Conservation (phyloP, 345 rosid genomes). For the Sisymbrium irio region DNA sequence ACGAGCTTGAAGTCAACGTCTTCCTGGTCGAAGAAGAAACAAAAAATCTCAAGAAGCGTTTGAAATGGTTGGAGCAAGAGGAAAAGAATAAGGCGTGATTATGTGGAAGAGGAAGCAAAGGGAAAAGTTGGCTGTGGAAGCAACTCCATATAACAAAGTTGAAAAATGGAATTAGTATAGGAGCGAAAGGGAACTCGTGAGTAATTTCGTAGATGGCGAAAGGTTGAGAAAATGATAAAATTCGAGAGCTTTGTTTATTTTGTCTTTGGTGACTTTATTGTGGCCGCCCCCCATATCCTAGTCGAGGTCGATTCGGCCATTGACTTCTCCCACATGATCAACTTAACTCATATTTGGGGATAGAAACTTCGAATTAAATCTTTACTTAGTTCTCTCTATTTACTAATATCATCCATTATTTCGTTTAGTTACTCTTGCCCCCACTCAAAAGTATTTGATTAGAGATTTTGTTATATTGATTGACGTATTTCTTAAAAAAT, state of each 20-base stretch:
- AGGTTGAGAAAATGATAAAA: constrained; percentile 7
- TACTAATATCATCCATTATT: neutral
- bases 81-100: no score
- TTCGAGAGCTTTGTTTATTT: neutral
- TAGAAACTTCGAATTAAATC: neutral
- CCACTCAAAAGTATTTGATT: neutral
- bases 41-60: neutral
- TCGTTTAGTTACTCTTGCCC: neutral
- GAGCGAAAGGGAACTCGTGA: constrained; percentile 16
- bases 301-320: neutral
- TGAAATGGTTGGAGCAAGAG: no score
- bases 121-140: neutral
- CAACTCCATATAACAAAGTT: constrained; percentile 3
- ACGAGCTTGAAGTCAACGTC: constrained; percentile 15
- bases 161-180: constrained; percentile 12
- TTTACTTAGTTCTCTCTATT: neutral
- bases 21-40: no score
- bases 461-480: no score
- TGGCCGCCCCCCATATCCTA: neutral
- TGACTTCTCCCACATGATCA: constrained; percentile 14
- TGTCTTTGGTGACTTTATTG: neutral
- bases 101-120: no score
- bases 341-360: constrained; percentile 3
- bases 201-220: constrained; percentile 31
- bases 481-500: no score